Evolutionary conservation across 2,329 filamentous ascomycete species (phyloP), one percentile per base, ranked within the genome.

Genomic region (Epichloe festucae): DNA sequence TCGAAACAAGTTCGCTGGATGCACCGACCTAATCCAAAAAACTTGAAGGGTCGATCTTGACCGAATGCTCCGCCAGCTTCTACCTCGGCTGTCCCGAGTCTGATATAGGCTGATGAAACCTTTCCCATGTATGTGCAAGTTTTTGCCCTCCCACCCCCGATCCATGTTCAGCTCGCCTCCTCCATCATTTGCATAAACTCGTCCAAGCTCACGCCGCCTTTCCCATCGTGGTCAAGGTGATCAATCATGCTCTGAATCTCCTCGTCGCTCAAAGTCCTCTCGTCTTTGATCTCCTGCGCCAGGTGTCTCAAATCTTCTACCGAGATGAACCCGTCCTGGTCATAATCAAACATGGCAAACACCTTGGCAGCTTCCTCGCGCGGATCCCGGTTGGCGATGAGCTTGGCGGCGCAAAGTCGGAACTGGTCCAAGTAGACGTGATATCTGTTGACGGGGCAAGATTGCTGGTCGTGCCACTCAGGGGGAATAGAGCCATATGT

Each of bases 171-270:
- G 67, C 50, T 65, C 63, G 67, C 67, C 60, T 71, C 68, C 53
- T 70, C 68, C 73, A 78, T 77, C 69, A 83, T 79, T 60, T 80
- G 78, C 49, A 82, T 77, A 63, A 86, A 86, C 65, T 86, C 82
- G 53, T 85, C 82, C 58, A 79, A 73, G 56, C 79, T 81, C 7
- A 86, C 82, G 51, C 79, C 89, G 11, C 90, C 90, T 60, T 95
- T 94, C 1, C 89, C 91, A 63, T 95, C 87, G 57, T 96, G 77
- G 71, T 98, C 93, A 72, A 97, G 94, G 69, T 97, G 91, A 63
- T 96, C 89, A 71, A 98, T 93, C 93, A 98, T 98, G 57, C 89
- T 89, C 59, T 81, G 77, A 55, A 98, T 75, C 67, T 98, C 93
- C 62, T 94, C 87, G 63, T 98, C 91, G 59, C 93, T 88, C 59